Percentiles rank a stretch among this genome's conserved stretches.
phyloP scores from a whole-genome alignment of 768 basidiomycete genomes.

The Melanogaster broomeanus region DNA sequence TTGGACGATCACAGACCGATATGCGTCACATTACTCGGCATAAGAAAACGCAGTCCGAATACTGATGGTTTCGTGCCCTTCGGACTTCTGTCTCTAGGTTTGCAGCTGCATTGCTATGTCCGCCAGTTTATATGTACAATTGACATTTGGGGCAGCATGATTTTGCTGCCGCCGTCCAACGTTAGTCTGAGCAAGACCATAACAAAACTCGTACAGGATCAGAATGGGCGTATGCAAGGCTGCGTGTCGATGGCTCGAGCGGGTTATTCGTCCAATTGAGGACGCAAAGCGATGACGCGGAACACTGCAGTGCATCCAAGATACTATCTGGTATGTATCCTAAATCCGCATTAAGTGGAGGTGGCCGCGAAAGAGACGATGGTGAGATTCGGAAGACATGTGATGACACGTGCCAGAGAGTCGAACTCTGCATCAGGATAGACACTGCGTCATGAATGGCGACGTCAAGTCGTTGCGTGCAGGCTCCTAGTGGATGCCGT shows the following conservation, averaged over 20 bases:
- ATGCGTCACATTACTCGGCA: neutral
- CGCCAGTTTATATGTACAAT: too few species aligned
- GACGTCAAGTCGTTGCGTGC: constrained; percentile 27
- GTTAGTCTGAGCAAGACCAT: too few species aligned
- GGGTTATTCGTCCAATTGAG: constrained; percentile 14
- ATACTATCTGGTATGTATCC: constrained; percentile 7
- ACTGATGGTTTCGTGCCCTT: constrained; percentile 8
- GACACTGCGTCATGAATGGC: constrained; percentile 15
- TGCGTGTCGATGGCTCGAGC: neutral
- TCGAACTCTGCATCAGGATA: constrained; percentile 2
- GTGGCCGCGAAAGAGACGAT: constrained; percentile 19
- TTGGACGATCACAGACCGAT: constrained; percentile 4
- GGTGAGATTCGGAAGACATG: constrained; percentile 16
- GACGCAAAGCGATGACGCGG: constrained; percentile 19
- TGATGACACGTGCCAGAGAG: constrained; percentile 11
- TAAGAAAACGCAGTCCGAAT: neutral
- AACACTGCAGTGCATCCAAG: constrained; percentile 14
- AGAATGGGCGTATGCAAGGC: neutral
- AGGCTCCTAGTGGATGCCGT: constrained; percentile 21
- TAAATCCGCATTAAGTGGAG: neutral
- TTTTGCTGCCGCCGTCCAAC: too few species aligned
- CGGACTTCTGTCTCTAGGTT: too few species aligned
- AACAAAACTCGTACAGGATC: too few species aligned
- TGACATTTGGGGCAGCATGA: too few species aligned
- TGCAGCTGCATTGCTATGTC: too few species aligned